phyloP scores from a whole-genome alignment of 2,329 filamentous ascomycete species.

The Colletotrichum chrysophilum region DNA sequence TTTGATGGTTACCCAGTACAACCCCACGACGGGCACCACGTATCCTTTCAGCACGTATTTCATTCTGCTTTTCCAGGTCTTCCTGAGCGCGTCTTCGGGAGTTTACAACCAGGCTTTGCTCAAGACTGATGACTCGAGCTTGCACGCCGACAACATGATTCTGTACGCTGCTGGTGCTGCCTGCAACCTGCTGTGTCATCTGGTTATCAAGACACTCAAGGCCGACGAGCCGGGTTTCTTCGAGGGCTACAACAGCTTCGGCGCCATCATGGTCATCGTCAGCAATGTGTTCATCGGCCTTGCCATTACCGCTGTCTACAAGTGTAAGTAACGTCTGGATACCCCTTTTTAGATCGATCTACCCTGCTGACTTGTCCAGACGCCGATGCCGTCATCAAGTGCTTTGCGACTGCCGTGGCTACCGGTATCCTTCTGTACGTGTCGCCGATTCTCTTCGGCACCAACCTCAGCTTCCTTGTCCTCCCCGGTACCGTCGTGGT shows the following conservation, averaged over 20 bases:
- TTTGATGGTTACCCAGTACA: constrained; percentile 34
- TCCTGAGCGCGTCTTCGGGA: constrained; percentile 34
- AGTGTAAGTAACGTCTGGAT: constrained; percentile 27
- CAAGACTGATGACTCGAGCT: constrained; percentile 32
- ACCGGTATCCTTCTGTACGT: constrained; percentile 35
- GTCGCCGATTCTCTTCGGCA: constrained; percentile 34
- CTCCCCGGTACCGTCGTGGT: constrained; percentile 33
- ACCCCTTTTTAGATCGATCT: background rate
- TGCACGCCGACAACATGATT: constrained; percentile 37
- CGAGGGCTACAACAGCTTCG: constrained; percentile 28
- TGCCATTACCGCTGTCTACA: constrained; percentile 39
- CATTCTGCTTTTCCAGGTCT: constrained; percentile 35
- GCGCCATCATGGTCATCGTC: constrained; percentile 34
- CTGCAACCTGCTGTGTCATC: constrained; percentile 33
- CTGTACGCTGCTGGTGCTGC: constrained; percentile 33
- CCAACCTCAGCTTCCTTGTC: constrained; percentile 30
- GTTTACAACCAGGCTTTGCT: constrained; percentile 39
- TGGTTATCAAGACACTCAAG: constrained; percentile 27
- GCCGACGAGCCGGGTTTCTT: constrained; percentile 31
- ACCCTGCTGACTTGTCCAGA: constrained; percentile 25
- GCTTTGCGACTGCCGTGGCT: constrained; percentile 35
- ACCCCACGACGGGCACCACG: constrained; percentile 29
- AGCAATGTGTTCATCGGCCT: constrained; percentile 39
- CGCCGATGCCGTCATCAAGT: constrained; percentile 38
- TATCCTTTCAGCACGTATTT: constrained; percentile 34